phyloP scores from a whole-genome alignment of 2,329 filamentous ascomycete species.

The Cladosporium velox region DNA sequence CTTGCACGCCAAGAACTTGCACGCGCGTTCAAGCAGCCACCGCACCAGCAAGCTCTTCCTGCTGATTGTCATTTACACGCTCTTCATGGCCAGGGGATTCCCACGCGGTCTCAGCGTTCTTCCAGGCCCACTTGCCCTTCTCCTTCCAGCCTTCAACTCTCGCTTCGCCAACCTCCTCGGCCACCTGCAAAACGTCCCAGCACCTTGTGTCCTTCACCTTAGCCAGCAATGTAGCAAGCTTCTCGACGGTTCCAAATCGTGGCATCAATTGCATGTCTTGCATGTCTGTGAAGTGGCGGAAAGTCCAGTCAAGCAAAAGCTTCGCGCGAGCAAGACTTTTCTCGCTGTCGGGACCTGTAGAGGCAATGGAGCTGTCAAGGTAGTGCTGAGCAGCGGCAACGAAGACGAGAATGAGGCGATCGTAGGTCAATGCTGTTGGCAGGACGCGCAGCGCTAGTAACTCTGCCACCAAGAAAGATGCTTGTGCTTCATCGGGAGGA shows the following conservation, averaged over 20 bases:
- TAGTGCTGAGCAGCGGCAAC: slow-evolving; percentile 28
- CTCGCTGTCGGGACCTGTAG: background rate
- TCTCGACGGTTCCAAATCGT: slow-evolving; percentile 36
- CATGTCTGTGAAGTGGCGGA: slow-evolving; percentile 39
- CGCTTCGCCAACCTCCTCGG: slow-evolving; percentile 30
- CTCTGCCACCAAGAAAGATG: slow-evolving; percentile 64
- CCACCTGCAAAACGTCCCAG: slow-evolving; percentile 39
- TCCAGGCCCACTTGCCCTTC: slow-evolving; percentile 31
- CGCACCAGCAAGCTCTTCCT: background rate
- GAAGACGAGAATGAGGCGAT: slow-evolving; percentile 62
- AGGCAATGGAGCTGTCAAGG: background rate
- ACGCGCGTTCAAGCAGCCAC: background rate
- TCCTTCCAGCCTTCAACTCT: slow-evolving; percentile 32
- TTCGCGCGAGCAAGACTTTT: slow-evolving; percentile 9
- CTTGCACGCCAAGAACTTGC: background rate
- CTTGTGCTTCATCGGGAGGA: slow-evolving; percentile 51
- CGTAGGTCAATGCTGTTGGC: slow-evolving; percentile 62
- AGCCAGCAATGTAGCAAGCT: slow-evolving; percentile 32
- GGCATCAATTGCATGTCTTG: slow-evolving; percentile 34
- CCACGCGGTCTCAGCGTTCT: slow-evolving; percentile 17
- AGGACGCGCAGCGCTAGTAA: slow-evolving; percentile 58
- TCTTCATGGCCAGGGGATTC: background rate
- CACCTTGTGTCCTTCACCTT: slow-evolving; percentile 33
- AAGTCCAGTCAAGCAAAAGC: slow-evolving; percentile 35
- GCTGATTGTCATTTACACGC: background rate